Base-by-base conservation (phyloP, 352 stramenopile species). In the Phytophthora citricola region DNA sequence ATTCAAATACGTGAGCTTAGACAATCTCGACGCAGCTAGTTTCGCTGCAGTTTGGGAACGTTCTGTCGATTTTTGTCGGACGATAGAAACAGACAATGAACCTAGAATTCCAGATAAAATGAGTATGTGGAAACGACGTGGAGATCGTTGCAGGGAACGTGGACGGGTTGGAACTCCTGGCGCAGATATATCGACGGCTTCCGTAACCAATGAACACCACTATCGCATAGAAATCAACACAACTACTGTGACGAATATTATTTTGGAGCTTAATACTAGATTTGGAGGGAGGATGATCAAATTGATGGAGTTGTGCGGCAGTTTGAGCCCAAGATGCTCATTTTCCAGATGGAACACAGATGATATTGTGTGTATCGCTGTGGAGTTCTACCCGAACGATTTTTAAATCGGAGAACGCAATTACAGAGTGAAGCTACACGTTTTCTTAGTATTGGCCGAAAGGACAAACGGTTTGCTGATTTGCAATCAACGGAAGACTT, bases 41-140 rank as follows among this genome's bases (percentile, higher is more conserved):
- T 48, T 58, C 22, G 36, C 38, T 15, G 34, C 38, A 27, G 48
- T 29, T 4, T 48, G 38, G 50, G 24, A 58, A 14, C 7, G 20
- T 41, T 1, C 39, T 10, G 39, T 29, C 5, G 1, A 14, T 2
- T 60, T 44, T 32, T 60, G 52, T n/a, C 14, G 14, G 40, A 12
- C 17, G 0, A 59, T 50, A 9, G 36, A 6, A 45, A 26, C 32
- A 39, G 39, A 45, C 6, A 15, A 45, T 7, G 39, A 45, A 26
- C 39, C 39, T 11, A 7, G 10, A 26, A 17, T 15, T 22, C 39
- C 15, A 26, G 22, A 7, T 2, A 43, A 39, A 60, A 31, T 3
- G 31, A 29, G 32, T 44, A 4, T 22, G 5, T 59, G 40, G 52
- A 15, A 20, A 26, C 14, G 52, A 51, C 40, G 52, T 44, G 39